Base-by-base conservation (phyloP, 2,329 filamentous ascomycete species). In the Delphinella strobiligena region DNA sequence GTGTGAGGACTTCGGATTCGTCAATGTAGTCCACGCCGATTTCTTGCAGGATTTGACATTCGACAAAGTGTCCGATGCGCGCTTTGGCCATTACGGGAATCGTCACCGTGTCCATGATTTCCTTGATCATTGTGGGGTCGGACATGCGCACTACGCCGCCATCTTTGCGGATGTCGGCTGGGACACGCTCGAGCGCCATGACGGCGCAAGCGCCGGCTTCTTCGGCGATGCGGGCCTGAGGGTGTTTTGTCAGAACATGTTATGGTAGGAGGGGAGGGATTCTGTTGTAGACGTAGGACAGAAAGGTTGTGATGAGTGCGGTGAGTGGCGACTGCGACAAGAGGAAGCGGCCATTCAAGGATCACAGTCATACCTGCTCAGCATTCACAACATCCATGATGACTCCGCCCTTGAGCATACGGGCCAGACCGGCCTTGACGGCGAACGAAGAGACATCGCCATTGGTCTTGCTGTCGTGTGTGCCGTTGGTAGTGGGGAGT, bases 61-160 rank as follows among this genome's bases (percentile, higher is more conserved):
- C 91, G 54, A 95, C 89, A 51, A 95, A 88, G 68, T 98, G 91
- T 29, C 91, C 91, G 59, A 96, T 98, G 58, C 91, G 78, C 17
- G 89, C 89, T 69, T 98, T 98, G 48, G 91, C 91, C 91, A 98
- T 96, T 62, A 98, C 91, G 52, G 91, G 91, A 54, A 96, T 95
- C 39, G 89, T 96, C 34, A 96, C 91, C 31, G 87, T 80, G 3
- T 73, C 77, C 78, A 95, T 93, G 61, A 98, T 96, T 62, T 88
- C 84, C 65, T 82, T 82, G 72, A 96, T 96, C 75, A 95, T 84
- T 53, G 74, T 69, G 2, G 91, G 91, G 67, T 96, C 89, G 2
- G 83, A 91, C 91, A 98, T 98, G 63, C 91, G 82, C 10, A 87
- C 87, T 16, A 98, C 91, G 57, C 91, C 91, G 52, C 91, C 91